Evolutionary conservation across 805 yeast genomes (phyloP).

Genomic region (Candida piceae): DNA sequence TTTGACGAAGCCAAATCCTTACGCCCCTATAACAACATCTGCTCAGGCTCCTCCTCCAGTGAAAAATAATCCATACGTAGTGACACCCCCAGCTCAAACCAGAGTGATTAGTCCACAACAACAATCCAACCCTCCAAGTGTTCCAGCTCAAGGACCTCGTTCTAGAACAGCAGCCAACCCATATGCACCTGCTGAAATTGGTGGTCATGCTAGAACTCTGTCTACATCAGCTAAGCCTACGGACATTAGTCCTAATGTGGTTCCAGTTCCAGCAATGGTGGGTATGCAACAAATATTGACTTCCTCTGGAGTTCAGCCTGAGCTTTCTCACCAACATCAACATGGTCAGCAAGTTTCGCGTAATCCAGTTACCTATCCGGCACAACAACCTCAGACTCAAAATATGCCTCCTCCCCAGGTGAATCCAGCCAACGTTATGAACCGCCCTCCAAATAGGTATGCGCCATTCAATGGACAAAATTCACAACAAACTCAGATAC

Average conservation of each 20-base stretch:
- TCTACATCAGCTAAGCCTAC: slow-evolving; percentile 17
- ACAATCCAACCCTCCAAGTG: no score
- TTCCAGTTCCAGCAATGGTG: slow-evolving; percentile 26
- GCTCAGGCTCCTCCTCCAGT: background rate
- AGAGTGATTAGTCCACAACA: background rate
- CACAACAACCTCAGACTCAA: slow-evolving; percentile 1
- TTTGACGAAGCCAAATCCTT: slow-evolving; percentile 27
- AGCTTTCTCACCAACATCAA: no score
- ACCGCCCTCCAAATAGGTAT: slow-evolving; percentile 10
- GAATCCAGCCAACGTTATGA: background rate
- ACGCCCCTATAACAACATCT: no score
- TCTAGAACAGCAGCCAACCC: slow-evolving; percentile 21
- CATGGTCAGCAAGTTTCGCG: background rate
- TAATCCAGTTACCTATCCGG: background rate
- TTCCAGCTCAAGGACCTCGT: no score
- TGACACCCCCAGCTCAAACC: background rate
- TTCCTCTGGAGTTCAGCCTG: background rate
- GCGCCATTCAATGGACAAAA: slow-evolving; percentile 17
- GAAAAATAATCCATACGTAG: slow-evolving; percentile 2
- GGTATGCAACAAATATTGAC: slow-evolving; percentile 12
- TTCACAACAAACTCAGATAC: slow-evolving; percentile 3
- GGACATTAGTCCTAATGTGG: slow-evolving; percentile 23
- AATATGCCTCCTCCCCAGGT: no score
- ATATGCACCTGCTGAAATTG: slow-evolving; percentile 28
- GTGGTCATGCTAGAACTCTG: slow-evolving; percentile 26